Base-by-base conservation (phyloP, 1,284 basidiomycete genomes). In the Hymenochaete sp. region DNA sequence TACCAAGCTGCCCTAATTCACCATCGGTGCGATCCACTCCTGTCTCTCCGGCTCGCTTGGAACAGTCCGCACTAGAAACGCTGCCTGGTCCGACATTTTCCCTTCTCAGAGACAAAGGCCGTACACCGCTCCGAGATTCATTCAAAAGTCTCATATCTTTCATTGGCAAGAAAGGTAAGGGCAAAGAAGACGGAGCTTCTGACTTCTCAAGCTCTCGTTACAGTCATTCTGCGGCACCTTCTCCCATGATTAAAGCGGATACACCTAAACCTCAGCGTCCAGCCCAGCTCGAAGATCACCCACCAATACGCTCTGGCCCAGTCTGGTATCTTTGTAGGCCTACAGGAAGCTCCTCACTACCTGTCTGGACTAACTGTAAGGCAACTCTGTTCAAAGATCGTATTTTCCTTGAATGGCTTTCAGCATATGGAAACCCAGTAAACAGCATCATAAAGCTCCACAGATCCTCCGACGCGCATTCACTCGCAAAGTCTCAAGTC, bases 61-160 rank as follows among this genome's bases (percentile, higher is more conserved):
- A 7, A 47, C 62, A 35, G 42, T 42, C 32, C 7, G 28, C 38
- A 8, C 45, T 38, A 5, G 38, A 28, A 8, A 18, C 39, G 24
- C 35, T 43, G 3, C 35, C 37, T 18, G 42, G 28, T n/a, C 47
- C 52, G 7, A 49, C 45, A 22, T 42, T 53, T 10, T 51, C 52
- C 22, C 41, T 38, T 13, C 13, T 46, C 11, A 57, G 48, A 31
- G 47, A 48, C 25, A 56, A 50, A 47, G 48, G 52, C 14, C 56
- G 61, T n/a, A 79, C 76, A 13, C 76, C 77, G 2, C 64, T 84
- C 36, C 72, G 79, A 27, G 74, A 75, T 55, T 84, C 81, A 18
- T 67, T 85, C 54, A 71, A 73, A 33, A 83, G 77, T 54, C 60
- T 84, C 19, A 62, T 85, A 32, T 73, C 78, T 2, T 72, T 76